Evolutionary conservation across 495 filamentous ascomycete genomes (phyloP).

Genomic region (Penicillium fimorum): DNA sequence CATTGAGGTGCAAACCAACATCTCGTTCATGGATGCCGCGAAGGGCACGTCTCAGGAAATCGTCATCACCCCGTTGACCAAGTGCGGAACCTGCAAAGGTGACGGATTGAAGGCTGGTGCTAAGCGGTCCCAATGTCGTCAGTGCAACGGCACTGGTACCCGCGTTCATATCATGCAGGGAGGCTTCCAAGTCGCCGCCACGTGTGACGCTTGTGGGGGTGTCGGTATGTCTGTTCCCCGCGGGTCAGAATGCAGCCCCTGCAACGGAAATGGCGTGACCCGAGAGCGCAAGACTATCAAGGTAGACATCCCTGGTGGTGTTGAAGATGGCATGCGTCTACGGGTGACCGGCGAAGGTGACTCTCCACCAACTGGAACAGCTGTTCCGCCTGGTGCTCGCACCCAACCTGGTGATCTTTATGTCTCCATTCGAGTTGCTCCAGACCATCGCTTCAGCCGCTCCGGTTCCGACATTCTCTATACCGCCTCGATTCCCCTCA

Average conservation of each 20-base stretch:
- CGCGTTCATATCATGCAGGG: constrained; percentile 84
- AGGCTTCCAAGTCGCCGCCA: constrained; percentile 92
- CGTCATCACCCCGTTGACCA: constrained; percentile 67
- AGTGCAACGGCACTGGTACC: constrained; percentile 83
- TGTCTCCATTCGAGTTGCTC: constrained; percentile 76
- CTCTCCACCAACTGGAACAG: constrained; percentile 68
- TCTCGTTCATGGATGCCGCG: constrained; percentile 95
- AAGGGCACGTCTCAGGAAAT: constrained; percentile 82
- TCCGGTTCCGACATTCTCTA: constrained; percentile 86
- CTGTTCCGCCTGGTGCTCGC: constrained; percentile 54
- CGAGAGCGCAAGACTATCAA: constrained; percentile 74
- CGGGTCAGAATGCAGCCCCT: constrained; percentile 75
- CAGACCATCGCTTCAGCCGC: constrained; percentile 83
- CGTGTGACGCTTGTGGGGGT: constrained; percentile 78
- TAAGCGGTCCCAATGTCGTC: constrained; percentile 66
- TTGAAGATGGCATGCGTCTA: constrained; percentile 93
- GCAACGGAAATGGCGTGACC: constrained; percentile 73
- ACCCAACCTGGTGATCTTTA: constrained; percentile 79
- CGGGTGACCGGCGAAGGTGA: constrained; percentile 81
- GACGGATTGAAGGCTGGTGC: constrained; percentile 80
- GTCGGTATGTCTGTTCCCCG: constrained; percentile 67
- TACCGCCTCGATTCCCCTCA: constrained; percentile 86
- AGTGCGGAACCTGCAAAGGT: constrained; percentile 79
- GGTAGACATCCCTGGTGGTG: constrained; percentile 88
- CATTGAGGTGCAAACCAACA: constrained; percentile 88